These are phyloP conservation scores for Nothopassalora personata DNA, from an alignment of 2,329 filamentous ascomycete genomes.

Conservation along the genomic window DNA sequence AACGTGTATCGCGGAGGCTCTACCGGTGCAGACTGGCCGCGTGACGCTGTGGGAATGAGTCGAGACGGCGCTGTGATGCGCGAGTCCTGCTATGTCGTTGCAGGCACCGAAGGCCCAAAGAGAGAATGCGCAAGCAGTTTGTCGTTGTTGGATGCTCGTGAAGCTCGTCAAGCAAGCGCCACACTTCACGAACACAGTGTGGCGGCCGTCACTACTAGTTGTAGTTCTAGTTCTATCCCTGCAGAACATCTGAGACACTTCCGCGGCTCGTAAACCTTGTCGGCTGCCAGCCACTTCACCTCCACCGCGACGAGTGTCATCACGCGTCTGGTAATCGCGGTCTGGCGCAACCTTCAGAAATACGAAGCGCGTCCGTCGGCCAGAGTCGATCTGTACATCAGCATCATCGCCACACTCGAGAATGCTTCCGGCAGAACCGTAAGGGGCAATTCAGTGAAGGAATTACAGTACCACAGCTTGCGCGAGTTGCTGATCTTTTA, in stretches of 20 bases:
- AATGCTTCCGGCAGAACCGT: not conserved
- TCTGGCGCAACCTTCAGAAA: not conserved
- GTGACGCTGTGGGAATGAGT: not conserved
- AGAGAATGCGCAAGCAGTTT: not conserved
- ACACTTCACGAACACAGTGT: not conserved
- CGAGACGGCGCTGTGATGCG: not conserved
- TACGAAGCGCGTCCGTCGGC: not conserved
- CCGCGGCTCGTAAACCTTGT: not conserved
- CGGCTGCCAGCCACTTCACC: not conserved
- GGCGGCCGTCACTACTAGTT: not conserved
- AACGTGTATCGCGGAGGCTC: not conserved
- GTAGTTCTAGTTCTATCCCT: not conserved
- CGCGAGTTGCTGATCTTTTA: not conserved
- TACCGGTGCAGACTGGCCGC: not conserved
- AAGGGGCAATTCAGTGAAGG: not conserved
- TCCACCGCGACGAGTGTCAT: not conserved
- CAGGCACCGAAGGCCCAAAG: not conserved
- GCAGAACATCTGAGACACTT: not conserved
- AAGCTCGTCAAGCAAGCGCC: not conserved
- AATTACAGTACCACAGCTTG: not conserved
- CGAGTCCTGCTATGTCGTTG: not conserved
- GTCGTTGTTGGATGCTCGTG: not conserved
- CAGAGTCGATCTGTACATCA: too few relatives aligned
- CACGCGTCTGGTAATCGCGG: not conserved
- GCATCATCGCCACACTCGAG: not conserved